Conservation (phyloP, 2,329 filamentous ascomycete species). For the Phialemonium atrogriseum region DNA sequence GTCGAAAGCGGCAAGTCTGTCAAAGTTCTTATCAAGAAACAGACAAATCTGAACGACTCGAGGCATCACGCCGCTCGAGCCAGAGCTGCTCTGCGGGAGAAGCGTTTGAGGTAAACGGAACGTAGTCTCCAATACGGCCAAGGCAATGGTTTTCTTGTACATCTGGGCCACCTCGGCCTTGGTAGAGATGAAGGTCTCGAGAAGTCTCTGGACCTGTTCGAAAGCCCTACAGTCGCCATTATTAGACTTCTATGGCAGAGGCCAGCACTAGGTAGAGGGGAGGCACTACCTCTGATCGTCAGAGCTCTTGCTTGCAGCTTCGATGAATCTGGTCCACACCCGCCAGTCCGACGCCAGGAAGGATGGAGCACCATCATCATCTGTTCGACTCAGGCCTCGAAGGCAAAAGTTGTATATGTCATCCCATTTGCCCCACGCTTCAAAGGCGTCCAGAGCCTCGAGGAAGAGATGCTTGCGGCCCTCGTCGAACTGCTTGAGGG, state of each 20-base stretch:
- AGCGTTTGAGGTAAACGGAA: slow-evolving; percentile 18
- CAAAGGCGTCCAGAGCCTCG: slow-evolving; percentile 29
- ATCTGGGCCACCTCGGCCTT: slow-evolving; percentile 17
- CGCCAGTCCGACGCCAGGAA: slow-evolving; percentile 36
- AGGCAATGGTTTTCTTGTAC: slow-evolving; percentile 25
- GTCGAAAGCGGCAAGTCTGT: slow-evolving; percentile 28
- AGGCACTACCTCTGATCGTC: slow-evolving; percentile 17
- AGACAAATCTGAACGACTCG: slow-evolving; percentile 22
- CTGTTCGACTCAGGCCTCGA: slow-evolving; percentile 29
- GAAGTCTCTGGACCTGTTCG: slow-evolving; percentile 15
- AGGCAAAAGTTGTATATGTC: slow-evolving; percentile 34
- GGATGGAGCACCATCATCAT: slow-evolving; percentile 27
- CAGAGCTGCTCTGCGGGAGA: slow-evolving; percentile 7
- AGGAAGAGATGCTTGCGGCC: slow-evolving; percentile 39
- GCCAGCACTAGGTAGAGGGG: neutral
- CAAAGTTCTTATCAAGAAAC: slow-evolving; percentile 23
- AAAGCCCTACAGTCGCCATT: slow-evolving; percentile 17
- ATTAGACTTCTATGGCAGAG: too few species aligned
- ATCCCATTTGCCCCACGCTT: slow-evolving; percentile 31
- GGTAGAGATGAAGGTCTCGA: slow-evolving; percentile 18
- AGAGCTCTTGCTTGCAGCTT: slow-evolving; percentile 19
- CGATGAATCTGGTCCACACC: slow-evolving; percentile 24
- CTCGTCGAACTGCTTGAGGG: slow-evolving; percentile 32
- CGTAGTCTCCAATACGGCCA: slow-evolving; percentile 22
- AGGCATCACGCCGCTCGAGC: slow-evolving; percentile 9